Evolutionary conservation across 768 basidiomycete genomes (phyloP).

Genomic region (Lanmaoa rubissima): DNA sequence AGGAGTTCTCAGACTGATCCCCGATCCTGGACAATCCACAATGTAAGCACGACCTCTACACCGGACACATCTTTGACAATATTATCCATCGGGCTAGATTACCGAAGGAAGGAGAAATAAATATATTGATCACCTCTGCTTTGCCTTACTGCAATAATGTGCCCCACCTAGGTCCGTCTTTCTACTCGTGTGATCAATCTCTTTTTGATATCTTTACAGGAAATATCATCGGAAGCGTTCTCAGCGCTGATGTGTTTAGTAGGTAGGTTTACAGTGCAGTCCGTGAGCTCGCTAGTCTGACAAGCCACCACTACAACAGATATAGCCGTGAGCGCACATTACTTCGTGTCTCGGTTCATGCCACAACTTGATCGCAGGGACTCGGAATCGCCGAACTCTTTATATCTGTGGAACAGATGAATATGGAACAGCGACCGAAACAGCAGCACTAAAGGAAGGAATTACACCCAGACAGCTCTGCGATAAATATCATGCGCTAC

Average conservation of each 20-base stretch:
- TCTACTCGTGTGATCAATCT: conserved; percentile 6
- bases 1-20: conserved; percentile 48
- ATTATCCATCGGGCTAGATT: conserved; percentile 45
- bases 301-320: conserved; percentile 31
- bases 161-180: conserved; percentile 78
- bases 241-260: conserved; percentile 97
- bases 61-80: not conserved
- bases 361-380: conserved; percentile 34
- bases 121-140: conserved; percentile 91
- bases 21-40: conserved; percentile 49
- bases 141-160: conserved; percentile 97
- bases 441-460: conserved; percentile 88
- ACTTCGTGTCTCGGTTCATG: not conserved
- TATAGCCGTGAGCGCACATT: conserved; percentile 53
- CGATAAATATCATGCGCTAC: conserved; percentile 87
- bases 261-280: conserved; percentile 51
- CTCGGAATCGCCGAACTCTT: conserved; percentile 83
- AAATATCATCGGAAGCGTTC: conserved; percentile 91
- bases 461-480: conserved; percentile 78
- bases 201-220: conserved; percentile 38
- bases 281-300: conserved; percentile 4
- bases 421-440: conserved; percentile 99
- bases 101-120: conserved; percentile 83
- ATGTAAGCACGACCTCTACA: conserved; percentile 37
- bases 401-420: conserved; percentile 99